These are phyloP conservation scores for Astrothelium macrocarpum DNA, from an alignment of 495 filamentous ascomycete species.

Conservation along the genomic window DNA sequence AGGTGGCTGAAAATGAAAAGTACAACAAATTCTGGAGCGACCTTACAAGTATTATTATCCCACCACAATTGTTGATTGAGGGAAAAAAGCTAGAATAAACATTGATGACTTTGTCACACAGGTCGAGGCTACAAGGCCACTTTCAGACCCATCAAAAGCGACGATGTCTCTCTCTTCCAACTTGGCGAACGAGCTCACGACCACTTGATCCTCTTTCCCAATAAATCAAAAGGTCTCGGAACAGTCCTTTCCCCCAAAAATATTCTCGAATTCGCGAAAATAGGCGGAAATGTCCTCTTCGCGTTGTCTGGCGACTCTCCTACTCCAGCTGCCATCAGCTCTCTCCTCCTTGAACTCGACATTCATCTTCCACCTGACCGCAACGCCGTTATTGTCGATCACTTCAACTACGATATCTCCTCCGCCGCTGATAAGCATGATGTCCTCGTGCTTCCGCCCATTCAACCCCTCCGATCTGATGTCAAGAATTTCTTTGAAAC, in stretches of 20 bases:
- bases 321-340: slow-evolving; percentile 68
- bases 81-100: not conserved
- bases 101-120: slow-evolving; percentile 28
- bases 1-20: slow-evolving; percentile 60
- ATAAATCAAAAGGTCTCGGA: slow-evolving; percentile 83
- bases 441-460: slow-evolving; percentile 65
- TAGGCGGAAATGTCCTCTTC: slow-evolving; percentile 83
- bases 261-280: slow-evolving; percentile 84
- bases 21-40: slow-evolving; percentile 80
- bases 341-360: slow-evolving; percentile 82
- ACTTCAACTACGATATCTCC: slow-evolving; percentile 81
- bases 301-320: slow-evolving; percentile 66
- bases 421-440: slow-evolving; percentile 77
- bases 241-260: slow-evolving; percentile 76
- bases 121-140: slow-evolving; percentile 71
- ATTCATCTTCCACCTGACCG: slow-evolving; percentile 82
- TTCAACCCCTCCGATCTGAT: slow-evolving; percentile 50
- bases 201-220: slow-evolving; percentile 78
- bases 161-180: slow-evolving; percentile 70
- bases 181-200: slow-evolving; percentile 84
- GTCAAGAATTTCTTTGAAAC: slow-evolving; percentile 73
- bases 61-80: not conserved
- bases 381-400: slow-evolving; percentile 74
- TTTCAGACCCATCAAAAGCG: slow-evolving; percentile 79
- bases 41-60: slow-evolving; percentile 53